Evolutionary conservation across 2,329 filamentous ascomycete genomes (phyloP), one percentile per base, ranked within the genome.

Genomic region (Ophiocordyceps robertsii): DNA sequence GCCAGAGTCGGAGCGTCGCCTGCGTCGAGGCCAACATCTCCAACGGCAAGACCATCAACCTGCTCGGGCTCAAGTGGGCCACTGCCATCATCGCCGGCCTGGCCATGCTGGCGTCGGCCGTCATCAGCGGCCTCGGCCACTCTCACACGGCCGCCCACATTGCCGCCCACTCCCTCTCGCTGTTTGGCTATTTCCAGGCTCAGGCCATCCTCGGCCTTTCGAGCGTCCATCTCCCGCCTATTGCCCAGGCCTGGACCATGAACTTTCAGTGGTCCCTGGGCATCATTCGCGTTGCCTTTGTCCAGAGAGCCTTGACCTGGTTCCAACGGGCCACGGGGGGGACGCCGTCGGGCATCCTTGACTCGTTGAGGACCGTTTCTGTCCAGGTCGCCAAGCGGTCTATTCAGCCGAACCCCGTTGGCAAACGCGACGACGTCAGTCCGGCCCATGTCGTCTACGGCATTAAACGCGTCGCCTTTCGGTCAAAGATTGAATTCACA

Each of bases 241-340:
- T 95, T 46, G 90, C 94, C 42, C 75, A 84, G 54, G 75, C 89
- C 0, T 96, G 90, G 90, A 95, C 89, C 2, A 89, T 95, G 65
- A 90, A 95, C 65, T 95, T 96, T 67, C 84, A 93, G 59, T 96
- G 90, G 90, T 93, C 83, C 56, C 92, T 96, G 86, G 90, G 90
- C 53, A 88, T 96, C 54, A 94, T 96, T 54, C 76, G 77, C 41
- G 73, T 95, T 36, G 71, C 69, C n/a, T 95, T 94, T 60, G 75
- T 95, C 66, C 87, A 96, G 66, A 71, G 70, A 39, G 84, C 95
- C 56, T 85, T 86, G 47, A 94, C 88, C 31, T 96, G 90, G 90
- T 96, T 95, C 59, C 89, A 95, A 65, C 84, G 89, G 47, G 77
- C 90, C 3, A 96, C 90, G 3, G 90, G 90, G 41, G 90, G 90